Percentiles rank a stretch among this genome's conserved stretches.
Evolutionary conservation across 2,329 filamentous ascomycete species (phyloP).

Genomic region (Monosporascus sp.): DNA sequence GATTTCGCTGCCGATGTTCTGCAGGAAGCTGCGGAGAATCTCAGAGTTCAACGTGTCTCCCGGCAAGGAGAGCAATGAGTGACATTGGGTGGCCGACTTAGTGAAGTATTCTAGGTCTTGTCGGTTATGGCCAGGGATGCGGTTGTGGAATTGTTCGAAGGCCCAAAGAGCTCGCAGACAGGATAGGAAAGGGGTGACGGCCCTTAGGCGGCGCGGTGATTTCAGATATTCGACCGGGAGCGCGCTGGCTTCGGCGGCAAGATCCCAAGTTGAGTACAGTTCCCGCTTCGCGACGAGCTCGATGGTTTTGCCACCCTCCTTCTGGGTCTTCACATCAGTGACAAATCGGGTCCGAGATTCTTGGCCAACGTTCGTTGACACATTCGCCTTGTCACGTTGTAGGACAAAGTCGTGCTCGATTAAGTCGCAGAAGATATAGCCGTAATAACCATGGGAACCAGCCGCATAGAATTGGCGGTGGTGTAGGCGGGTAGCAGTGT

Average conservation of each 20-base stretch:
- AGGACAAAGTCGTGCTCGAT: conserved; percentile 88
- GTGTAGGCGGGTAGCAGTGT: conserved; percentile 77
- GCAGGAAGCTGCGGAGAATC: conserved; percentile 77
- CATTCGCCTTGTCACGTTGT: conserved; percentile 77
- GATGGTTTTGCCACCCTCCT: conserved; percentile 63
- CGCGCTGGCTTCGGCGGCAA: conserved; percentile 73
- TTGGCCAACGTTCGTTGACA: conserved; percentile 51
- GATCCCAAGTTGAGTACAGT: conserved; percentile 78
- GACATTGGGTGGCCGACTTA: conserved; percentile 69
- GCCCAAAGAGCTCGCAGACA: conserved; percentile 89
- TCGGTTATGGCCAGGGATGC: conserved; percentile 49
- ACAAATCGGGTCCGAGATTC: conserved; percentile 79
- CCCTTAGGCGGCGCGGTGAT: conserved; percentile 63
- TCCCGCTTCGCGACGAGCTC: conserved; percentile 92
- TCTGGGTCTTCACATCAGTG: conserved; percentile 64
- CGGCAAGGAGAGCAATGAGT: conserved; percentile 68
- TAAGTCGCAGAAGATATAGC: conserved; percentile 91
- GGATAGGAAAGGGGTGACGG: conserved; percentile 78
- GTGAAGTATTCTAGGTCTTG: conserved; percentile 75
- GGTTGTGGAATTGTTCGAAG: conserved; percentile 60
- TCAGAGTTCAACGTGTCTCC: conserved; percentile 62
- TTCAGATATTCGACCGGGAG: conserved; percentile 66
- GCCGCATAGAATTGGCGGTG: conserved; percentile 84
- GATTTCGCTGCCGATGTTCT: conserved; percentile 80
- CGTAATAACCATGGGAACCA: conserved; percentile 82